Evolutionary conservation across 768 basidiomycete species (phyloP), one percentile per base, ranked within the genome.

Genomic region (Chalciporus sphaerocephalus): DNA sequence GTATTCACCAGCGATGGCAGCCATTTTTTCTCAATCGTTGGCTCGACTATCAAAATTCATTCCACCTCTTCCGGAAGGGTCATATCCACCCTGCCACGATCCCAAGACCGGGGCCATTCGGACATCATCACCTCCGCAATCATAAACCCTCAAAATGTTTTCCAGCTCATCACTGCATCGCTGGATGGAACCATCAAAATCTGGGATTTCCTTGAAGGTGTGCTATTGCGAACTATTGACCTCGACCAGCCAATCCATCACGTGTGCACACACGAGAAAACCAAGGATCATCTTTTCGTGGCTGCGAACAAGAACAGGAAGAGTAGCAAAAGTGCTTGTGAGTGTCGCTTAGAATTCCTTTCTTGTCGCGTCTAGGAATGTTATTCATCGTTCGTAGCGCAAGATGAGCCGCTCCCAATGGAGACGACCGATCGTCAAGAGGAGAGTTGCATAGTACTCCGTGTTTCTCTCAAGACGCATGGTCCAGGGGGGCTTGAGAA

Each of bases 141-240:
- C 32, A 67, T 98, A 44, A 87, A 81, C 61, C 92, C 96, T 12
- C 76, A 83, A 51, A 98, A 96, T 66, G 74, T 81, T 20, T 88
- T 92, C 52, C 96, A 98, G 64, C 67, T 99, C 52, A 80, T 97
- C 52, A 92, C 92, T 10, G 84, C 81, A 38, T 89, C 90, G 7
- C 57, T 83, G 48, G 87, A 92, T 54, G 95, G 93, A n/a, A 76
- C 74, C 27, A 67, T 98, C 51, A 80, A 88, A 61, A 69, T 96
- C 20, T 99, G 96, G 96, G 92, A 98, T 68, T 94, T 87, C 64
- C 69, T 94, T 28, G 93, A 96, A 47, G 92, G 84, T 5, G 71
- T 74, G 7, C 68, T 96, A 10, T 70, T 97, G 48, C 80, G 83
- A 49, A 88, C 84, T 2, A 77, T 96, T 51, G 74, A 80, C 46